Percentiles rank a stretch among this genome's conserved stretches.
These are phyloP conservation scores for Samsoniella hepiali DNA, from an alignment of 2,329 filamentous ascomycete species.

Conservation along the genomic window DNA sequence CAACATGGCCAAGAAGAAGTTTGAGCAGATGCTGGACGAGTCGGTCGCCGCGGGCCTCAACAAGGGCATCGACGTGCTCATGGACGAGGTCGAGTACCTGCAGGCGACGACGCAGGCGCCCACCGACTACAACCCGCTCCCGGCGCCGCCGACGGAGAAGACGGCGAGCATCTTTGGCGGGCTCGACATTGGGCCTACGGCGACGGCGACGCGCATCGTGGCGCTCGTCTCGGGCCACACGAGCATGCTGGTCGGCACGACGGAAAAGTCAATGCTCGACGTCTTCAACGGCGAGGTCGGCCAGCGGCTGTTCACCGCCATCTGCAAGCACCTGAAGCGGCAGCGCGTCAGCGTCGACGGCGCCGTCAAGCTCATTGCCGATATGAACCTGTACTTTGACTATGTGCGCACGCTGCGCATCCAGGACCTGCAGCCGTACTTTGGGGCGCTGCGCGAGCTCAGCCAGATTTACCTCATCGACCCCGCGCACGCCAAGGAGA, in stretches of 20 bases:
- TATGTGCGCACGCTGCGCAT: slow-evolving; percentile 82
- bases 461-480: slow-evolving; percentile 95
- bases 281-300: slow-evolving; percentile 99
- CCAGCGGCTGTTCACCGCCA: slow-evolving; percentile 80
- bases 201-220: slow-evolving; percentile 76
- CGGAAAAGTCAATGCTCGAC: slow-evolving; percentile 96
- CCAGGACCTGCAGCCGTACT: slow-evolving; percentile 81
- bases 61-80: slow-evolving; percentile 95
- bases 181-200: slow-evolving; percentile 63
- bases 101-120: slow-evolving; percentile 83
- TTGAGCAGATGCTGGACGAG: slow-evolving; percentile 98
- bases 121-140: slow-evolving; percentile 81
- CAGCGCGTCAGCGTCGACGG: slow-evolving; percentile 89
- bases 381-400: slow-evolving; percentile 90
- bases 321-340: slow-evolving; percentile 97
- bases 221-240: slow-evolving; percentile 86
- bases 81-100: slow-evolving; percentile 96
- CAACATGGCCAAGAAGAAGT: slow-evolving; percentile 93
- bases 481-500: slow-evolving; percentile 78
- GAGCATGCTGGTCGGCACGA: slow-evolving; percentile 87
- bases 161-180: slow-evolving; percentile 30
- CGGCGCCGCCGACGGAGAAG: slow-evolving; percentile 24
- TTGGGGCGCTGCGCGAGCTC: slow-evolving; percentile 84
- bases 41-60: slow-evolving; percentile 92
- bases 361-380: slow-evolving; percentile 87